Base-by-base conservation (phyloP, 1,284 basidiomycete species). In the Trametes hirsuta region DNA sequence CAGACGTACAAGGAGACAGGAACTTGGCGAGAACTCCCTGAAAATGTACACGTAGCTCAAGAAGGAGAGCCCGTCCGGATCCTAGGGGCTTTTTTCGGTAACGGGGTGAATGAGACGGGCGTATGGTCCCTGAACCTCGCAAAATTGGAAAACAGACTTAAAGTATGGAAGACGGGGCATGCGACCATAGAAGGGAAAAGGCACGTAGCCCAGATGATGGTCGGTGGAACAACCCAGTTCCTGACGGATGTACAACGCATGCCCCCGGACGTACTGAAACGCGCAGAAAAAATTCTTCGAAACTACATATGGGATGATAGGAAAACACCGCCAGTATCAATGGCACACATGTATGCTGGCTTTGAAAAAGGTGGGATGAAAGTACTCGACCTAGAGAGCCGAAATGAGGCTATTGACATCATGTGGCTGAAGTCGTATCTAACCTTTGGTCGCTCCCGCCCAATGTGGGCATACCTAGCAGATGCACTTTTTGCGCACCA, bases 71-170 rank as follows among this genome's bases (percentile, higher is more conserved):
- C 66, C 0, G 59, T 64, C 0, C 40, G 73, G 1, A 61, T 64
- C 9, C 68, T 76, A 0, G 74, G 75, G 0, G 68, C 69, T 0
- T 72, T 66, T 61, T 47, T 72, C 0, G 72, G 74, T 0, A 72
- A 75, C 53, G n/a, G 60, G 2, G 41, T 59, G 0, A n/a, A n/a
- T 22, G 15, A 59, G 0, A 40, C 39, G 0, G 49, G 41, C 0
- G 64, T 63, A 0, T 76, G 74, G 75, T 46, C 56, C 3, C 18
- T 54, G 0, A 61, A 66, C 0, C 4, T 73, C 70, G 22, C 49
- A 14, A 4, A n/a, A n/a, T n/a, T n/a, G n/a, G n/a, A n/a, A n/a
- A n/a, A n/a, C n/a, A n/a, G n/a, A n/a, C n/a, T n/a, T n/a, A n/a
- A n/a, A n/a, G n/a, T n/a, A n/a, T n/a, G n/a, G n/a, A n/a, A n/a